A percentile compares a stretch with the other conserved stretches of the same genome.
These are phyloP conservation scores for Anethum foeniculum DNA, from an alignment of 140 eudicot species.

Conservation along the genomic window DNA sequence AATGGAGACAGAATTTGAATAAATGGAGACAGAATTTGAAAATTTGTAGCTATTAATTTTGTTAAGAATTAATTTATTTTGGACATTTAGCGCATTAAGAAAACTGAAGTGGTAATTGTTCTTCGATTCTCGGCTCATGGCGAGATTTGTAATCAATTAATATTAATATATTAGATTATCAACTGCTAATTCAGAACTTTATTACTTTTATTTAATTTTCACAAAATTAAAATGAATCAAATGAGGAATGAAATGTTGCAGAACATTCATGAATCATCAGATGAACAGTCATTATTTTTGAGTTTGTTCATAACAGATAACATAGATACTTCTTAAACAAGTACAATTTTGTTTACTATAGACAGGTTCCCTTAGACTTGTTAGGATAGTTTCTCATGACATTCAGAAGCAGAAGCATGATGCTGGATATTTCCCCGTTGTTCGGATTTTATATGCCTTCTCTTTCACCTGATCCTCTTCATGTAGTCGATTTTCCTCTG, in stretches of 20 bases:
- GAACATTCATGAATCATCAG: background rate
- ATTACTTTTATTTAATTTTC: background rate
- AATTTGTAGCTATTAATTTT: too few relatives aligned
- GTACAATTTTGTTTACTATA: background rate
- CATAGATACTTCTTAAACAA: background rate
- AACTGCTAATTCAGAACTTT: too few relatives aligned
- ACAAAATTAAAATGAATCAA: too few relatives aligned
- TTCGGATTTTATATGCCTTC: conserved; percentile 59
- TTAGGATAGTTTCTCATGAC: background rate
- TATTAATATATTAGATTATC: too few relatives aligned
- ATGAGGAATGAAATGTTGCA: background rate
- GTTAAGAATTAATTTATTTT: too few relatives aligned
- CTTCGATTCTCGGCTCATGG: too few relatives aligned
- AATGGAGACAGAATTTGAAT: too few relatives aligned
- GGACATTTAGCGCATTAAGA: too few relatives aligned
- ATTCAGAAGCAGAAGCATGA: conserved; percentile 54
- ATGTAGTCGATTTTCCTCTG: conserved; percentile 47
- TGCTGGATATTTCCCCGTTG: conserved; percentile 59
- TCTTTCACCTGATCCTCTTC: conserved; percentile 57
- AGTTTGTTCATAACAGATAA: background rate
- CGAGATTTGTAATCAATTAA: too few relatives aligned
- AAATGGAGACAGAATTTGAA: too few relatives aligned
- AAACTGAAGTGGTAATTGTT: too few relatives aligned
- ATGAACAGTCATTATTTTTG: too few relatives aligned
- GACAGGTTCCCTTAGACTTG: background rate